Evolutionary conservation across 306 rosid genomes (phyloP).

Genomic region (Crotalaria pallida): DNA sequence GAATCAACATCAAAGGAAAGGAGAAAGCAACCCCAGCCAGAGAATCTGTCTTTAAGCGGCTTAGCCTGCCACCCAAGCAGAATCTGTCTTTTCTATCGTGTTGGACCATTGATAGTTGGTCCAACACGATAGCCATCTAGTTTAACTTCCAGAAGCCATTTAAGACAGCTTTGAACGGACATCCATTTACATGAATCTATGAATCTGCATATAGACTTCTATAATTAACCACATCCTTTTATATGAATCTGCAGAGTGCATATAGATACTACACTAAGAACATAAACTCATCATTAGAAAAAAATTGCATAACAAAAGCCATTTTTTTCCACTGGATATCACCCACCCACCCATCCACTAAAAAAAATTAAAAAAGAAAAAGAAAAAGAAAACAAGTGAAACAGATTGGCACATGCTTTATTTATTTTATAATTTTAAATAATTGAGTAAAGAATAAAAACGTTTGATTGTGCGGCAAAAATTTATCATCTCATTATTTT

Average conservation of each 20-base stretch:
- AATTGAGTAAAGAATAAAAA: no score
- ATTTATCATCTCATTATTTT: no score
- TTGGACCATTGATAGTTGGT: no score
- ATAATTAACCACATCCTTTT: slow-evolving; percentile 47
- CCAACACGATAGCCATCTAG: slow-evolving; percentile 57
- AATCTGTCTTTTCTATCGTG: no score
- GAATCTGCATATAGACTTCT: slow-evolving; percentile 33
- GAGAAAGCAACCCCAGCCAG: no score
- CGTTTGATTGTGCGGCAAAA: no score
- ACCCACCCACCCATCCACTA: neutral
- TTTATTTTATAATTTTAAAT: no score
- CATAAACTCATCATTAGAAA: neutral
- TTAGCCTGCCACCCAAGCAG: no score
- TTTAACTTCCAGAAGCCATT: slow-evolving; percentile 59
- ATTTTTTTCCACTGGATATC: neutral
- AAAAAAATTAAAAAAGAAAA: neutral
- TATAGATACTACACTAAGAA: neutral
- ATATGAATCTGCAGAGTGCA: slow-evolving; percentile 37
- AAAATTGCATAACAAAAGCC: neutral
- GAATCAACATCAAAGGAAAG: no score
- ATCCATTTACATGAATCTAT: slow-evolving; percentile 62
- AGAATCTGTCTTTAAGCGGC: no score
- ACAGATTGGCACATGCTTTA: neutral
- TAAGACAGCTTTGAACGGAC: slow-evolving; percentile 58
- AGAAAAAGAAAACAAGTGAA: no score